phyloP scores from a whole-genome alignment of 768 basidiomycete genomes.

The Russula compacta region DNA sequence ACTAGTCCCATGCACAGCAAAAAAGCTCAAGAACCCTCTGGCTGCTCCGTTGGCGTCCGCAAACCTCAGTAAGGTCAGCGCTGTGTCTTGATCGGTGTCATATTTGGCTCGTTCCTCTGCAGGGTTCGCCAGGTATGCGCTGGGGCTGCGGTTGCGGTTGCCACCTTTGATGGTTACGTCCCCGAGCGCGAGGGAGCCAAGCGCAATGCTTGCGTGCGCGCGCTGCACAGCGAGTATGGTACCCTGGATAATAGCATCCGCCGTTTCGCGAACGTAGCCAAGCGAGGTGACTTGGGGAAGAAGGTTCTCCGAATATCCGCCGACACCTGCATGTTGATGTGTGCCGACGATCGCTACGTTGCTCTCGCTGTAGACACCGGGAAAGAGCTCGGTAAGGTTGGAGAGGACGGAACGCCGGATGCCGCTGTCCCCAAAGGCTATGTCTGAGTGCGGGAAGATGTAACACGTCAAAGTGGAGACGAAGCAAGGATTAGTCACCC shows the following conservation, averaged over 20 bases:
- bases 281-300: slow-evolving; percentile 68
- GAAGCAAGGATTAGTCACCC: not conserved
- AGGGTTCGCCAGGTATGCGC: slow-evolving; percentile 70
- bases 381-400: slow-evolving; percentile 45
- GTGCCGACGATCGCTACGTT: slow-evolving; percentile 73
- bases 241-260: slow-evolving; percentile 61
- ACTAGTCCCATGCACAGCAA: slow-evolving; percentile 73
- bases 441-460: slow-evolving; percentile 37
- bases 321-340: slow-evolving; percentile 70
- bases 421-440: slow-evolving; percentile 75
- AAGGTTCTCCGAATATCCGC: slow-evolving; percentile 70
- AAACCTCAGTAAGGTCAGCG: slow-evolving; percentile 58
- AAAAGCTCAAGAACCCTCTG: slow-evolving; percentile 64
- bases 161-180: slow-evolving; percentile 61
- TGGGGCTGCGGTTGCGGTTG: slow-evolving; percentile 68
- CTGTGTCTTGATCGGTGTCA: slow-evolving; percentile 65
- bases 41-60: slow-evolving; percentile 48
- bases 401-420: slow-evolving; percentile 60
- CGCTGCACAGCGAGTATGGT: slow-evolving; percentile 59
- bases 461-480: not conserved
- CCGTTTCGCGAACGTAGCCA: slow-evolving; percentile 65
- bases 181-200: slow-evolving; percentile 52
- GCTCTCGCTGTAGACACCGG: slow-evolving; percentile 54
- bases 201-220: slow-evolving; percentile 53
- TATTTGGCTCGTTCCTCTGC: slow-evolving; percentile 58